Evolutionary conservation across 1,284 basidiomycete genomes (phyloP).

Genomic region (Pholiota adiposa): DNA sequence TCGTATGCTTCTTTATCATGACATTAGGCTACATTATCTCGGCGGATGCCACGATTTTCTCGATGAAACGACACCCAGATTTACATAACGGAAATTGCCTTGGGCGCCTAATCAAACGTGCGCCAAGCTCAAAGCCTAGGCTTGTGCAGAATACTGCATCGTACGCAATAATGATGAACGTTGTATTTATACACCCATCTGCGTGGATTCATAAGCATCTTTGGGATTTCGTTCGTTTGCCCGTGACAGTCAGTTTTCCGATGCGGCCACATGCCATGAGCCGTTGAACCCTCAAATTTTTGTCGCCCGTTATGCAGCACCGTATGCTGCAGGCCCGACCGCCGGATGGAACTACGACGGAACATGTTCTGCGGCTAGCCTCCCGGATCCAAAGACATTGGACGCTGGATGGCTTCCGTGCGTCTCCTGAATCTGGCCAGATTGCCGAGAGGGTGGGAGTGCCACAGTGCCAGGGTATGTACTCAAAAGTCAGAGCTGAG

Average conservation of each 20-base stretch:
- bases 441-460: background rate
- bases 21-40: too few relatives aligned
- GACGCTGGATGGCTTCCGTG: background rate
- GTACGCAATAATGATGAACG: background rate
- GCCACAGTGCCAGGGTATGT: too few relatives aligned
- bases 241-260: background rate
- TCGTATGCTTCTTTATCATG: too few relatives aligned
- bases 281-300: background rate
- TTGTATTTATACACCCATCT: background rate
- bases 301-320: background rate
- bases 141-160: too few relatives aligned
- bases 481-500: background rate
- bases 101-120: slow-evolving; percentile 3
- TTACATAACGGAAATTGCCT: background rate
- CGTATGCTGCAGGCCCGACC: background rate
- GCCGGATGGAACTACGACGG: background rate
- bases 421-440: background rate
- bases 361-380: background rate
- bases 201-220: too few relatives aligned
- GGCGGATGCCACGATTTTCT: too few relatives aligned
- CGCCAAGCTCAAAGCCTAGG: background rate
- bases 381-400: background rate
- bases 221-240: too few relatives aligned
- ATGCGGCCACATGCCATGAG: background rate
- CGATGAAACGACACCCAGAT: too few relatives aligned